Conservation (phyloP, 2,329 filamentous ascomycete genomes). For the Colletotrichum echinochloae region DNA sequence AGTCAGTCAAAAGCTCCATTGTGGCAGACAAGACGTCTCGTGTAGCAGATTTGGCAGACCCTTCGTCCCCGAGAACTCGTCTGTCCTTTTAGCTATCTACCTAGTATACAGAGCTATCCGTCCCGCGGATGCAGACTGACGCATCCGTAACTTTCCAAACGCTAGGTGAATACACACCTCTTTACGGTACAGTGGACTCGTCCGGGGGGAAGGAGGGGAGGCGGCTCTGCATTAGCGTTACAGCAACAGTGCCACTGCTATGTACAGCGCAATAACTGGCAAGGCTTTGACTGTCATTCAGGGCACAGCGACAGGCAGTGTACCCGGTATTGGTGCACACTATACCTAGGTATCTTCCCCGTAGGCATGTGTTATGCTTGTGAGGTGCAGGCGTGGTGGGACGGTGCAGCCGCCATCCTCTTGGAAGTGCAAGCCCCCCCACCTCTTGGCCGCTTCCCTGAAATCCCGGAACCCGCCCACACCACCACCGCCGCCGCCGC, state of each 20-base stretch:
- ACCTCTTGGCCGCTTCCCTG: constrained; percentile 15
- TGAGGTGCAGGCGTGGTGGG: constrained; percentile 9
- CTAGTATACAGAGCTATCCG: neutral
- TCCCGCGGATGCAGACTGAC: constrained; percentile 1
- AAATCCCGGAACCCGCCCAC: constrained; percentile 8
- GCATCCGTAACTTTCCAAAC: constrained; percentile 31
- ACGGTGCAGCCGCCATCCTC: constrained; percentile 34
- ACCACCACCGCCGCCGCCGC: neutral
- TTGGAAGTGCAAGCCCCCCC: constrained; percentile 17
- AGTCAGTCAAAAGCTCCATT: neutral
- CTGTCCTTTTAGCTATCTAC: constrained; percentile 1
- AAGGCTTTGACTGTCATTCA: neutral
- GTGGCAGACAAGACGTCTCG: neutral
- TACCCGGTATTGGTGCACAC: neutral
- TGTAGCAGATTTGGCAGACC: neutral
- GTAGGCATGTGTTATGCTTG: neutral
- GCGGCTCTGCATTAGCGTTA: constrained; percentile 34
- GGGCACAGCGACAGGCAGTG: neutral
- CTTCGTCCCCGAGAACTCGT: neutral
- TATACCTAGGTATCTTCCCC: no score
- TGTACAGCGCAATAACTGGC: neutral
- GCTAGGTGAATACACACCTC: constrained; percentile 2
- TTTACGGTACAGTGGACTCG: constrained; percentile 32
- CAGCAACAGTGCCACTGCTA: no score
- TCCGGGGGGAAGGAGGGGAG: no score